A percentile compares a stretch with the other conserved stretches of the same genome.
Evolutionary conservation across 2,329 filamentous ascomycete genomes (phyloP).

Genomic region (Hypomyces rosellus): DNA sequence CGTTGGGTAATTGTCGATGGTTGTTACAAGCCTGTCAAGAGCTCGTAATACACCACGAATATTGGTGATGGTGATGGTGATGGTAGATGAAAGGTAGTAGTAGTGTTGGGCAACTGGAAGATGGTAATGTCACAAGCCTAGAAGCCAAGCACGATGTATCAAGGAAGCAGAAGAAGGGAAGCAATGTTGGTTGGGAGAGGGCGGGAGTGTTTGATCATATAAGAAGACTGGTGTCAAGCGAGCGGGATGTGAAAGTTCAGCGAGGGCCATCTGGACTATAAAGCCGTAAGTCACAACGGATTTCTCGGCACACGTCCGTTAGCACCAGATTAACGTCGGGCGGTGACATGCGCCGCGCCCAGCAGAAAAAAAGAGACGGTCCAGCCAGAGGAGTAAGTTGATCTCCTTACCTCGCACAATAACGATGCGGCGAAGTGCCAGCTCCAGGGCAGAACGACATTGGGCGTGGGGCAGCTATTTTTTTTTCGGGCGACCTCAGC

Average conservation of each 20-base stretch:
- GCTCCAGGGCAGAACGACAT: constrained; percentile 14
- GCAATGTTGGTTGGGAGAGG: constrained; percentile 17
- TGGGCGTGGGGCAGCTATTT: constrained; percentile 12
- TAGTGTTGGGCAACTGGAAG: background rate
- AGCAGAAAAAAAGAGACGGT: constrained; percentile 4
- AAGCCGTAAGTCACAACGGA: constrained; percentile 7
- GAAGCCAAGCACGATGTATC: background rate
- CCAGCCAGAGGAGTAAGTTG: constrained; percentile 10
- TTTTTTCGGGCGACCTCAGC: background rate
- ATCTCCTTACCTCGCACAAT: constrained; percentile 6
- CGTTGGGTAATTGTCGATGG: too few relatives aligned
- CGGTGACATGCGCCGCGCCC: constrained; percentile 26
- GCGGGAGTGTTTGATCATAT: constrained; percentile 31
- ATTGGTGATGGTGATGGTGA: background rate
- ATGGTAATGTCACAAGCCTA: background rate
- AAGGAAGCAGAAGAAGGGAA: constrained; percentile 20
- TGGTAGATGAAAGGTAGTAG: background rate
- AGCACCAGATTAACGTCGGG: constrained; percentile 27
- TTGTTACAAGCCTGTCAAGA: background rate
- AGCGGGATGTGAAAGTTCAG: background rate
- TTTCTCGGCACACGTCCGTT: constrained; percentile 17
- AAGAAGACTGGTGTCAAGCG: constrained; percentile 16
- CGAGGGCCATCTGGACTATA: constrained; percentile 3
- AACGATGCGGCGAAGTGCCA: constrained; percentile 14
- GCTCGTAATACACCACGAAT: background rate